Evolutionary conservation across 2,329 filamentous ascomycete genomes (phyloP).

Genomic region (Fusarium sublunatum): DNA sequence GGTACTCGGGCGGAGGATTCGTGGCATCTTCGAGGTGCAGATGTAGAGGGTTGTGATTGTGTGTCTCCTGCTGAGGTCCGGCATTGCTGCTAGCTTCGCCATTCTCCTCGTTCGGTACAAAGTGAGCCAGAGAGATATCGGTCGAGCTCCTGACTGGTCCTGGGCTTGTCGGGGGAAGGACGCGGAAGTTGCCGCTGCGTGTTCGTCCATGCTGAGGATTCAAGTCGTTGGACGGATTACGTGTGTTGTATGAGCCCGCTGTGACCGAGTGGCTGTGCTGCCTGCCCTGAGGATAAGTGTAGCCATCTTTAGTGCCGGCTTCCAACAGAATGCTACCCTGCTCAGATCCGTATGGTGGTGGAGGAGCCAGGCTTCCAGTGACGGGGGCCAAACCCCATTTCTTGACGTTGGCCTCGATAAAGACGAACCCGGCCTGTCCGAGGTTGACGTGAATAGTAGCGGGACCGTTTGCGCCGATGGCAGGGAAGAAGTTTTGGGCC

Average conservation of each 20-base stretch:
- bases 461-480: slow-evolving; percentile 94
- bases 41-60: slow-evolving; percentile 54
- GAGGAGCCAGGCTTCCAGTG: slow-evolving; percentile 93
- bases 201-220: slow-evolving; percentile 77
- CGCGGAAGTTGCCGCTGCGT: slow-evolving; percentile 80
- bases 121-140: slow-evolving; percentile 91
- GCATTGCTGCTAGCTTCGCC: slow-evolving; percentile 66
- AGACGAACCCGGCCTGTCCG: slow-evolving; percentile 97
- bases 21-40: slow-evolving; percentile 64
- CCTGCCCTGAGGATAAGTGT: slow-evolving; percentile 57
- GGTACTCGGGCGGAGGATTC: slow-evolving; percentile 77
- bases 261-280: slow-evolving; percentile 60
- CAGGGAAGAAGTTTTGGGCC: slow-evolving; percentile 96
- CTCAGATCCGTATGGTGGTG: slow-evolving; percentile 95
- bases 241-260: slow-evolving; percentile 53
- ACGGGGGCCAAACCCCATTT: slow-evolving; percentile 98
- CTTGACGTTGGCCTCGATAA: slow-evolving; percentile 99
- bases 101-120: slow-evolving; percentile 77
- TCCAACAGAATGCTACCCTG: slow-evolving; percentile 96
- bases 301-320: slow-evolving; percentile 75
- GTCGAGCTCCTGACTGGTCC: slow-evolving; percentile 92
- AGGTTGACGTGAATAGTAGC: slow-evolving; percentile 96
- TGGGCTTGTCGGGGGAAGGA: slow-evolving; percentile 82
- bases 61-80: slow-evolving; percentile 41
- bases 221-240: slow-evolving; percentile 59